Evolutionary conservation across 2,329 filamentous ascomycete species (phyloP), one percentile per base, ranked within the genome.

Genomic region (Drechmeria coniospora): DNA sequence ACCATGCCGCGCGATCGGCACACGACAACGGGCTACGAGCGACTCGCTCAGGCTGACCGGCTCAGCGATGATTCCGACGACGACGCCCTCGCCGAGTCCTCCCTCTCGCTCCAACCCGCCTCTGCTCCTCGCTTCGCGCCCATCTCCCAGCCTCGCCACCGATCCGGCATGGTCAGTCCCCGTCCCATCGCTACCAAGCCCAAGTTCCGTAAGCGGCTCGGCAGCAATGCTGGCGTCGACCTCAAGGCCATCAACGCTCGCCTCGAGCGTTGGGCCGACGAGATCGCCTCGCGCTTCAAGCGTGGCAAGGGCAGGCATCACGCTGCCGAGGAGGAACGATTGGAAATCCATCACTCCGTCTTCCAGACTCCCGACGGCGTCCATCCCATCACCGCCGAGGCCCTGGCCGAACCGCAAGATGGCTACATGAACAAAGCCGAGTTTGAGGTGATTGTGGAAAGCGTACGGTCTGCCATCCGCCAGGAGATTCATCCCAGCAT

Each of bases 221-320:
- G 50, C 40, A 79, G 81, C 47, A 90, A 86, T 43, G 83, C 83
- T 13, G 87, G 86, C 3, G 87, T 98, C 12, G 90, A 98, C 47
- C 80, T 98, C 48, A 95, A 95, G 51, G 90, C 90, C 34, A 95
- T 98, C 56, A 98, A 98, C 53, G 86, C 87, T 33, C 70, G 90
- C 15, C 61, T 98, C 15, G 90, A 98, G 56, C 69, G 81, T 49
- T 98, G 90, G 90, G 90, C 90, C 11, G 90, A 95, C 43, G 90
- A 98, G 57, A 95, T 98, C 45, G 86, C 90, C 17, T 80, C 83
- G 41, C 90, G 92, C 44, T 95, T 98, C 67, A 95, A 93, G 61
- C 81, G 86, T 38, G 65, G 69, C 41, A 76, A 75, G 43, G 73
- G 78, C 29, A 82, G 75, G 49, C 79, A 77, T 27, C 77, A 73